Conservation (phyloP, 2,329 filamentous ascomycete species). For the Conoideocrella luteorostrata region DNA sequence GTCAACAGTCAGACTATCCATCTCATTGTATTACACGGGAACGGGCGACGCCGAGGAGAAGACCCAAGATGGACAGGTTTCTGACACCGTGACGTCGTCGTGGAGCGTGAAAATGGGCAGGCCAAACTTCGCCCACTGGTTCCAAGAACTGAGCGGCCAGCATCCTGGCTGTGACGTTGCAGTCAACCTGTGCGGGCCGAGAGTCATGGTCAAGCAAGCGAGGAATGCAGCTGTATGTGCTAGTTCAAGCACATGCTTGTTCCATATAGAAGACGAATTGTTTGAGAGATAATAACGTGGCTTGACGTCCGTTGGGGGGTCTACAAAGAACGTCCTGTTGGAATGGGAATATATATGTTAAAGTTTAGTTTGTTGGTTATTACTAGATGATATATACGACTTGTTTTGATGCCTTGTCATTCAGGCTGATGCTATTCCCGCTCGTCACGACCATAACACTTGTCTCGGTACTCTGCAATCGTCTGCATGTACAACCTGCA, state of each 20-base stretch:
- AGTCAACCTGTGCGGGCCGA: conserved; percentile 6
- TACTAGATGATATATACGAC: too few species aligned
- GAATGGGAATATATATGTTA: too few species aligned
- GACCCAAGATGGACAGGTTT: background rate
- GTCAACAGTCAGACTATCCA: background rate
- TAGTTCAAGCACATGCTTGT: background rate
- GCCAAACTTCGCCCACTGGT: background rate
- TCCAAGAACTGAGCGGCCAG: background rate
- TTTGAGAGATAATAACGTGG: too few species aligned
- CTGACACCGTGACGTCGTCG: background rate
- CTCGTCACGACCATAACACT: too few species aligned
- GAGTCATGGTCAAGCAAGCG: background rate
- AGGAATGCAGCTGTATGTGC: background rate
- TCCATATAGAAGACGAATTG: background rate
- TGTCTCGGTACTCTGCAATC: too few species aligned
- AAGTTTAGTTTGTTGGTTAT: too few species aligned
- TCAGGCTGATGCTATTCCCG: too few species aligned
- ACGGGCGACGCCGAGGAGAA: background rate
- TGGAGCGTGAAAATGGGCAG: background rate
- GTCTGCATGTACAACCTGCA: too few species aligned
- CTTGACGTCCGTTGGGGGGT: too few species aligned
- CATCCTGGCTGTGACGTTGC: background rate
- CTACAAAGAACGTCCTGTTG: too few species aligned
- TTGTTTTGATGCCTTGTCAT: too few species aligned
- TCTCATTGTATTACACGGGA: background rate